These are phyloP conservation scores for Erysimum pusillum DNA, from an alignment of 441 rosid genomes.

Conservation along the genomic window DNA sequence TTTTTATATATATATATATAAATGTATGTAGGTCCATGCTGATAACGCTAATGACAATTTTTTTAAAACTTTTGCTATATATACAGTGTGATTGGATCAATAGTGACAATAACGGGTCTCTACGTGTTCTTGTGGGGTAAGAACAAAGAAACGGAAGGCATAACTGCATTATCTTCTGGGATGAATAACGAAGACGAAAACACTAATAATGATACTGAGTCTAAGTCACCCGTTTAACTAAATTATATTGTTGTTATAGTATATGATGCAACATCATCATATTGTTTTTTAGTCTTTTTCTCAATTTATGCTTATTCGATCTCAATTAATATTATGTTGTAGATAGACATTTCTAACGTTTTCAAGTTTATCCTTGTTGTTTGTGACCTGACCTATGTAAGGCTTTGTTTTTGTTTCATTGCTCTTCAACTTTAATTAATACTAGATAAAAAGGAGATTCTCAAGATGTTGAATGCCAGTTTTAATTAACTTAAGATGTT, in stretches of 20 bases:
- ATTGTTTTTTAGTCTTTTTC: background rate
- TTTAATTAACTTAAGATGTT: no score
- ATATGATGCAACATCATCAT: background rate
- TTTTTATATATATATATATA: background rate
- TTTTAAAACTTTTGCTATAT: background rate
- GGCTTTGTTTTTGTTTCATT: no score
- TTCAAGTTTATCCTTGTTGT: no score
- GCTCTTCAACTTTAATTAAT: no score
- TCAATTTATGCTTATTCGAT: background rate
- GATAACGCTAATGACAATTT: background rate
- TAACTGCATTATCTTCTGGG: conserved; percentile 11
- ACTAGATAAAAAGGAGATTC: no score
- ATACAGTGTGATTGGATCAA: conserved; percentile 59
- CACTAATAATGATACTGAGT: background rate
- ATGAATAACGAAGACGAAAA: conserved; percentile 19
- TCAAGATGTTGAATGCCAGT: no score
- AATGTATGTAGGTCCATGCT: background rate
- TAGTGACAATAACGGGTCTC: conserved; percentile 52
- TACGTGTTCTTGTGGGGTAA: conserved; percentile 68
- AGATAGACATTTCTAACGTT: no score
- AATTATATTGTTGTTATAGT: background rate
- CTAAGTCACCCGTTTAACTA: conserved; percentile 8
- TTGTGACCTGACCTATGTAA: no score
- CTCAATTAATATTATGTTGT: no score
- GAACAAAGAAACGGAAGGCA: conserved; percentile 41